phyloP scores from a whole-genome alignment of 805 yeast species.

The Ogataea nonfermentans region DNA sequence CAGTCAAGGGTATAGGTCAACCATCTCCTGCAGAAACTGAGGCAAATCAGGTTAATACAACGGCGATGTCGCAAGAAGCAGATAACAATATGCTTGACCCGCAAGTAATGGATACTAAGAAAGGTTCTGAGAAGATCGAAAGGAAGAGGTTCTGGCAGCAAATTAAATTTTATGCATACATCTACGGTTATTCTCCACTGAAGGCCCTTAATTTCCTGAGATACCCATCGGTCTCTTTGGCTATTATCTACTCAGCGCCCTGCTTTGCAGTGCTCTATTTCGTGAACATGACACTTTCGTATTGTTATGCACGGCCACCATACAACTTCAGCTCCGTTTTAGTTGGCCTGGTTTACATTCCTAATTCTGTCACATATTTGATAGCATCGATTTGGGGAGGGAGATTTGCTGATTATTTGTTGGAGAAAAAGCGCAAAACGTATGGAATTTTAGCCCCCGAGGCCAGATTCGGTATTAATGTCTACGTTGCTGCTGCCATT shows the following conservation, averaged over 20 bases:
- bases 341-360: conserved; percentile 76
- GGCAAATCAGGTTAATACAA: too few relatives aligned
- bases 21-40: too few relatives aligned
- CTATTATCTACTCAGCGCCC: conserved; percentile 66
- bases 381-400: conserved; percentile 81
- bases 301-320: conserved; percentile 59
- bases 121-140: too few relatives aligned
- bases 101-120: too few relatives aligned
- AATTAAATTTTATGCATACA: conserved; percentile 37
- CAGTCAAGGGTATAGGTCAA: too few relatives aligned
- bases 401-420: conserved; percentile 65
- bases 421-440: conserved; percentile 48
- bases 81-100: too few relatives aligned
- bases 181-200: conserved; percentile 55
- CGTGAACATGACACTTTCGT: conserved; percentile 70
- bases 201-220: conserved; percentile 57
- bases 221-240: conserved; percentile 73
- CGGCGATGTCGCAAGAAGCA: conserved; percentile 21
- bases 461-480: conserved; percentile 73
- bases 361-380: conserved; percentile 76
- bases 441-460: conserved; percentile 73
- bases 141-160: conserved; percentile 21
- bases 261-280: conserved; percentile 70
- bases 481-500: conserved; percentile 59
- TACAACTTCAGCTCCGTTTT: conserved; percentile 65